Conservation (phyloP, 2,329 filamentous ascomycete genomes). For the Cytospora piceicola region DNA sequence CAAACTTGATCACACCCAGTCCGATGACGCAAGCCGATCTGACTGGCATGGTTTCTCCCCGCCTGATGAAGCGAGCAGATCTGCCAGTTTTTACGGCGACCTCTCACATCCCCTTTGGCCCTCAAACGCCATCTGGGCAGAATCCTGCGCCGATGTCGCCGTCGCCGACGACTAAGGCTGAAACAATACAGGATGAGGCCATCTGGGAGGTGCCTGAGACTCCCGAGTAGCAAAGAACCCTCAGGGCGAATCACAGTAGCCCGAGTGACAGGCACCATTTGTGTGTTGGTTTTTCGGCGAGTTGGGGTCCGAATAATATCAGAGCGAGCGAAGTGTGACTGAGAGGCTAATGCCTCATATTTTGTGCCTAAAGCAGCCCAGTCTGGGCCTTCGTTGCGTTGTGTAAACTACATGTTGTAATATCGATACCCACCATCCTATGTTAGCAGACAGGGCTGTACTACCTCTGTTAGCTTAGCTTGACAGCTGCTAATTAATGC, state of each 20-base stretch:
- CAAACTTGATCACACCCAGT: conserved; percentile 15
- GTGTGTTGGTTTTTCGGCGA: background rate
- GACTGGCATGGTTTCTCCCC: conserved; percentile 39
- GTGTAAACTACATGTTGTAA: conserved; percentile 10
- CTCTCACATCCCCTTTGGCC: conserved; percentile 54
- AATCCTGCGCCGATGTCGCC: conserved; percentile 4
- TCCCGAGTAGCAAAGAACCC: conserved; percentile 32
- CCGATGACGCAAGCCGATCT: conserved; percentile 19
- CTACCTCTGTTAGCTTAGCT: background rate
- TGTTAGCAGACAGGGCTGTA: background rate
- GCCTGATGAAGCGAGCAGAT: conserved; percentile 44
- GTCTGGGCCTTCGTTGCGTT: background rate
- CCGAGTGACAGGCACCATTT: too few relatives aligned
- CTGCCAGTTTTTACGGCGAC: conserved; percentile 47
- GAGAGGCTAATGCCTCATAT: background rate
- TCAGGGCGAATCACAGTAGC: background rate
- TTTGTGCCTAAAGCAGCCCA: background rate
- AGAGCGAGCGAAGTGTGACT: background rate
- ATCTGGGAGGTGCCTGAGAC: conserved; percentile 44
- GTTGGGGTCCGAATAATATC: background rate
- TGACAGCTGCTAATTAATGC: background rate
- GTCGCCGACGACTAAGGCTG: conserved; percentile 18
- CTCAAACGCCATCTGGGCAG: conserved; percentile 18
- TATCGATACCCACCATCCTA: conserved; percentile 21
- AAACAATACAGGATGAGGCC: conserved; percentile 31